These are phyloP conservation scores for Acanthamoeba castellanii DNA, from an alignment of 208 protist species.

Conservation along the genomic window DNA sequence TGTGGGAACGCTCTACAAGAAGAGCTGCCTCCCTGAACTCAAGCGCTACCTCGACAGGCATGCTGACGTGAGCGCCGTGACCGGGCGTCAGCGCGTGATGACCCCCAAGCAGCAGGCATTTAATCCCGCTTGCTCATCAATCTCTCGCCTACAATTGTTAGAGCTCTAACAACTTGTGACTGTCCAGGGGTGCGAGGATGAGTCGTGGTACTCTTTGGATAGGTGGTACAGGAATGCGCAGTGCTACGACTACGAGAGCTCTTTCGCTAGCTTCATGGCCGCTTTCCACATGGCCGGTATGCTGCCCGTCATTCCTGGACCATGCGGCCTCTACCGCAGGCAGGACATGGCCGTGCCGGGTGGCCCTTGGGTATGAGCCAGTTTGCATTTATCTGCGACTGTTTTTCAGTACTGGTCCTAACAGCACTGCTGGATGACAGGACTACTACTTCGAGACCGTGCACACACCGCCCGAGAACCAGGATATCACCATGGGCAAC, in stretches of 20 bases:
- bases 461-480: background rate
- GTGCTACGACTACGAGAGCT: background rate
- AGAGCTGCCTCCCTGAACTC: background rate
- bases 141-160: too few species aligned
- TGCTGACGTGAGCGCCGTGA: background rate
- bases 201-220: background rate
- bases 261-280: background rate
- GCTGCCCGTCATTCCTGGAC: background rate
- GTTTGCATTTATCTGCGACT: background rate
- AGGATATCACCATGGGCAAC: background rate
- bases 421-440: background rate
- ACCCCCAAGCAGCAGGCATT: background rate
- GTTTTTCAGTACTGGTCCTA: background rate
- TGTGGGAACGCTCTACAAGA: background rate
- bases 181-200: background rate
- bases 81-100: background rate
- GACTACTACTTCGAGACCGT: background rate
- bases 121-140: too few species aligned
- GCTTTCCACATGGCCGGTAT: background rate
- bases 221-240: background rate
- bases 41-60: background rate
- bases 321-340: background rate
- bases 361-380: background rate
- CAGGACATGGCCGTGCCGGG: background rate
- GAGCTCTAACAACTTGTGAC: too few species aligned